Evolutionary conservation across 441 rosid species (phyloP), one percentile per base, ranked within the genome.

Genomic region (Gossypium trilobum): DNA sequence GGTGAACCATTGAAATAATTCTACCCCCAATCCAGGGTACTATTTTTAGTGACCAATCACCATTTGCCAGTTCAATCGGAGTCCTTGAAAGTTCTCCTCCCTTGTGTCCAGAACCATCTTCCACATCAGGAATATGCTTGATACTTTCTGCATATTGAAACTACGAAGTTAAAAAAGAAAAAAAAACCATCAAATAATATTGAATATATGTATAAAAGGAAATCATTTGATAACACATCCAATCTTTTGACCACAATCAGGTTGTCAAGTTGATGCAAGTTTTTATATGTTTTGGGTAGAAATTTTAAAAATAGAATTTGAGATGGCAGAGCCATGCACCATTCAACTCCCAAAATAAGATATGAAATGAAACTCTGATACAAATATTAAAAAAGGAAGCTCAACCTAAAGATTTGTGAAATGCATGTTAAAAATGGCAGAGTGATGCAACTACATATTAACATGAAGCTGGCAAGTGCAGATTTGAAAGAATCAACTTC

Each of bases 21-120:
- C 99, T 87, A 52, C 97, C 99, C 60, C 97, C 99, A 79, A 90
- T 87, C 97, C 97, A 94, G 62, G 97, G 97, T 75, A 92, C 93
- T 56, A 94, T 74, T 84, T 87, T 82, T 29, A 87, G 83, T 76
- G 62, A 80, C 97, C 99, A 95, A 57, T 85, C 83, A 64, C 90
- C 89, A 74, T 84, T 87, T 83, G 82, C 83, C 75, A 94, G 72
- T 73, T 90, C 91, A 81, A 87, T 73, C 14, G 94, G 93, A 36
- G 77, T 74, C 74, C 48, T 81, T 27, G 88, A 92, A 76, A 90
- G 91, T 77, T 87, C 90, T 60, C 73, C 71, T 72, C 92, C 97
- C 85, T 85, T 85, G 65, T 75, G 86, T 73, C 88, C 91, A 62
- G 82, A 82, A 68, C 66, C 74, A 69, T 80, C 87, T 76, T 89